Evolutionary conservation across 176 grass and related monocot species (phyloP).

Genomic region (Thinopyrum elongatum): DNA sequence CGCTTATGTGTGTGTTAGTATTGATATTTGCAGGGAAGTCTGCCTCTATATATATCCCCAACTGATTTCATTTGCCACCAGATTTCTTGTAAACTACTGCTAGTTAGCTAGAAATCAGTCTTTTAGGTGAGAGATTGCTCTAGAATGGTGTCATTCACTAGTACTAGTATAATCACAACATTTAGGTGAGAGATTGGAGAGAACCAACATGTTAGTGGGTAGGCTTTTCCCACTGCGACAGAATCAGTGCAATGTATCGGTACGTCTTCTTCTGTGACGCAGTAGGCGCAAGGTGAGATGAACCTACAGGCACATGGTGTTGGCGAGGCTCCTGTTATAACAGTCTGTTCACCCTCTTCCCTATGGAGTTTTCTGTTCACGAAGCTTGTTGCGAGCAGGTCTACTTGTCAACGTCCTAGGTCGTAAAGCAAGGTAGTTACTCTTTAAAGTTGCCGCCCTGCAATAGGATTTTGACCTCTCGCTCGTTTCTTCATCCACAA

Average conservation of each 20-base stretch:
- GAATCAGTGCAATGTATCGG: fast-evolving
- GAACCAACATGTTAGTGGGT: background rate
- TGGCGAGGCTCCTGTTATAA: background rate
- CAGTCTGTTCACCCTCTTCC: background rate
- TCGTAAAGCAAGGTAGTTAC: too few relatives aligned
- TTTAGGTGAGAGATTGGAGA: background rate
- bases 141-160: background rate
- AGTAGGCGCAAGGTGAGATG: background rate
- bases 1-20: background rate
- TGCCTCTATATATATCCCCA: background rate
- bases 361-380: too few relatives aligned
- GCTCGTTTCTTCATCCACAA: too few relatives aligned
- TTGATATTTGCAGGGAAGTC: background rate
- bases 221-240: background rate
- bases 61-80: background rate
- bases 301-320: background rate
- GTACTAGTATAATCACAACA: background rate
- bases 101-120: background rate
- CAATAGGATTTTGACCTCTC: too few relatives aligned
- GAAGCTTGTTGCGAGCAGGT: too few relatives aligned
- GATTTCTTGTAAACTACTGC: background rate
- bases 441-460: too few relatives aligned
- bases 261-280: too few relatives aligned
- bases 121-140: background rate
- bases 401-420: too few relatives aligned